Evolutionary conservation across 306 rosid species (phyloP).

Genomic region (Inga oerstediana): DNA sequence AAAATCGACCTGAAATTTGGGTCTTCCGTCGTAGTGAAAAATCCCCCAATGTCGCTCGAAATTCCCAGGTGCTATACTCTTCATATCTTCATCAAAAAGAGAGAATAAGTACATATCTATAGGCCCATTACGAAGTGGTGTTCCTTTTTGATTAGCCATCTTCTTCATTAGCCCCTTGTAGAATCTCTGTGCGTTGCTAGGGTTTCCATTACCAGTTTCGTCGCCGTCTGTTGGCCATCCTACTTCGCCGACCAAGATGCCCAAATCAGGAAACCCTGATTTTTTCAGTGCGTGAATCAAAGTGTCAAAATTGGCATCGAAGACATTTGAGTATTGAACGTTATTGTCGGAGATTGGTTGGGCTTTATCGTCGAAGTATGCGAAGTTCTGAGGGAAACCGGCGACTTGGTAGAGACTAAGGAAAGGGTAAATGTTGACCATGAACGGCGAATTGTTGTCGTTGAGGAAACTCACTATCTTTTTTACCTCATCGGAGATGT

Average conservation of each 20-base stretch:
- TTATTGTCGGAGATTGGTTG: neutral
- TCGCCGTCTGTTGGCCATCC: slow-evolving; percentile 92
- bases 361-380: slow-evolving; percentile 48
- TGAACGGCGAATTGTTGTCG: slow-evolving; percentile 54
- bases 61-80: slow-evolving; percentile 62
- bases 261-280: slow-evolving; percentile 40
- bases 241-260: slow-evolving; percentile 68
- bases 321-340: slow-evolving; percentile 43
- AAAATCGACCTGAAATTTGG: slow-evolving; percentile 68
- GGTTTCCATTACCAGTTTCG: slow-evolving; percentile 27
- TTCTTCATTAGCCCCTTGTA: slow-evolving; percentile 64
- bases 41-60: slow-evolving; percentile 97
- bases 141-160: slow-evolving; percentile 50
- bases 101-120: slow-evolving; percentile 54
- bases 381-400: slow-evolving; percentile 58
- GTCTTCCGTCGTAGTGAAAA: slow-evolving; percentile 60
- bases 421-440: slow-evolving; percentile 84
- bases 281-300: slow-evolving; percentile 58
- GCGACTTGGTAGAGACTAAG: slow-evolving; percentile 56
- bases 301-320: slow-evolving; percentile 79
- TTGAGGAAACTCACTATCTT: slow-evolving; percentile 49
- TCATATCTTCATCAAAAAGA: slow-evolving; percentile 62
- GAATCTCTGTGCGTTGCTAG: slow-evolving; percentile 49
- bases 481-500: slow-evolving; percentile 38
- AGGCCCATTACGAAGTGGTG: slow-evolving; percentile 49